These are phyloP conservation scores for Pterocarpus macrocarpus DNA, from an alignment of 306 rosid genomes.

Conservation along the genomic window DNA sequence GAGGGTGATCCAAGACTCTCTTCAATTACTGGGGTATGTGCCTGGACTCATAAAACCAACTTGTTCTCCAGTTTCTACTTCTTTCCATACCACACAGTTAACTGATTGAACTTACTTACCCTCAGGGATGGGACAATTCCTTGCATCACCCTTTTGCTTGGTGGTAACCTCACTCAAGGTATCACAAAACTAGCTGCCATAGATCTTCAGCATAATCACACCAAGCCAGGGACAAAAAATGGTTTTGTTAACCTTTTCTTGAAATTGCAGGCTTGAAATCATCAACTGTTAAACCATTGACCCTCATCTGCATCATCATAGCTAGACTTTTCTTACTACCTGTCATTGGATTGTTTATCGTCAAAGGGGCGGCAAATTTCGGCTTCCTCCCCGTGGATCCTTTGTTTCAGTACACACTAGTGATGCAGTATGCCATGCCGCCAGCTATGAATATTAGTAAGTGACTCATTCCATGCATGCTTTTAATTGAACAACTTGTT, in stretches of 20 bases:
- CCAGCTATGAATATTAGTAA: conserved; percentile 94
- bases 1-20: conserved; percentile 70
- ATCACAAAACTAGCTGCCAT: background rate
- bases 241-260: conserved; percentile 25
- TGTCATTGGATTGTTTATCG: conserved; percentile 67
- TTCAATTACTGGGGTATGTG: conserved; percentile 73
- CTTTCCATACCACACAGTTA: conserved; percentile 8
- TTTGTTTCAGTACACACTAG: conserved; percentile 71
- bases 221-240: background rate
- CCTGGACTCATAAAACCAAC: conserved; percentile 8
- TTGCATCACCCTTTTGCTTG: conserved; percentile 84
- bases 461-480: conserved; percentile 24
- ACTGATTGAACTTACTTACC: conserved; percentile 34
- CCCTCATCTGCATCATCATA: conserved; percentile 55
- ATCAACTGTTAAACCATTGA: conserved; percentile 56
- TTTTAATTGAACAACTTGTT: conserved; percentile 20
- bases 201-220: background rate
- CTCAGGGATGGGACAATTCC: conserved; percentile 88
- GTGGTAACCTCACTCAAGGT: conserved; percentile 93
- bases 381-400: conserved; percentile 77
- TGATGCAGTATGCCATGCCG: conserved; percentile 86
- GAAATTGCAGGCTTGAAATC: conserved; percentile 64
- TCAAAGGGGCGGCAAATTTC: conserved; percentile 60
- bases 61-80: conserved; percentile 5
- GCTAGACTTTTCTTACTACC: conserved; percentile 65